Base-by-base conservation (phyloP, 2,329 filamentous ascomycete species). In the Clathrospora elynae region DNA sequence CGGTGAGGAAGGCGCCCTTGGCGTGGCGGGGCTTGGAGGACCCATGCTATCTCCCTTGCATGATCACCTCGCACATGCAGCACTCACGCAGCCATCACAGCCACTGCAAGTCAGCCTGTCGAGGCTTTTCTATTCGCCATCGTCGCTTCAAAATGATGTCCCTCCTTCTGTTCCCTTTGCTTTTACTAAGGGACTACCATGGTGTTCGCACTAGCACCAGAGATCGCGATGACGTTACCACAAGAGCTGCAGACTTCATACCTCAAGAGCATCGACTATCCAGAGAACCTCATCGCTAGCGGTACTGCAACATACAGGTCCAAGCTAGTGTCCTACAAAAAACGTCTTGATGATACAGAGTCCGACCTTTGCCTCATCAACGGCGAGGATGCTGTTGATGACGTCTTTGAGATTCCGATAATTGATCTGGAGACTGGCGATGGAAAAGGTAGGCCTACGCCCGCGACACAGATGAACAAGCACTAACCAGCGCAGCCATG, bases 391-490 rank as follows among this genome's bases (percentile, higher is more conserved):
- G 30, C 52, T 11, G 38, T 49, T 14, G 41, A 37, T 2, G 20
- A 31, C 5, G 30, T 23, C 16, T 51, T 53, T 19, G 51, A 57
- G 7, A 42, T 59, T 14, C 53, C 51, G 1, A 38, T 57, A 6
- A 40, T 48, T 8, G 53, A 59, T 28, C 25, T 55, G 0, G 23
- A 28, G 14, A 55, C 48, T 2, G 31, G 23, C 12, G 19, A 46
- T n/a, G 45, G 47, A 3, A 48, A 44, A 45, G 44, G 55, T 51
- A 38, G 14, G 1, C 2, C 7, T 9, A 6, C 11, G 6, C 10
- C 11, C 9, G n/a, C 8, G 9, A 25, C 23, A 35, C 5, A 6
- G 10, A n/a, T 22, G 7, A 34, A 34, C 9, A 8, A 35, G 11
- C 35, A 10, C 28, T 42, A 37, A 42, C 3, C 2, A 4, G 6